Conservation (phyloP, 352 stramenopile genomes). For the Phytophthora fragariae region DNA sequence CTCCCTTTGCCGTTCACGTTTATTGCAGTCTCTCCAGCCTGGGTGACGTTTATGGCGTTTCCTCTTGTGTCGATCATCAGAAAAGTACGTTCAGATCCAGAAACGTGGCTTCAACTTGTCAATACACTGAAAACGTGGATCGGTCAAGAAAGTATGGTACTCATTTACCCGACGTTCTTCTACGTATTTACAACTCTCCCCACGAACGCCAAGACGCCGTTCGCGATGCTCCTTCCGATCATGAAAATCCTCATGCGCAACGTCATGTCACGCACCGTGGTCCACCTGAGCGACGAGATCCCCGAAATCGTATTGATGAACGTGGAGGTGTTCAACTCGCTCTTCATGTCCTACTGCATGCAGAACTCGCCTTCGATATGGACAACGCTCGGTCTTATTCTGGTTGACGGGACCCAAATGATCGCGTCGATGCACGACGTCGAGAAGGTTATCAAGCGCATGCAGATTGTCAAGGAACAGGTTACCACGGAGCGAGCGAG, state of each 20-base stretch:
- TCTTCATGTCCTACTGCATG: conserved; percentile 49
- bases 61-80: conserved; percentile 10
- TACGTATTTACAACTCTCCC: conserved; percentile 32
- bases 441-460: conserved; percentile 1
- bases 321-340: conserved; percentile 48
- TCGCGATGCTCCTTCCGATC: conserved; percentile 37
- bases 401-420: conserved; percentile 28
- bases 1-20: conserved; percentile 44
- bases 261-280: conserved; percentile 20
- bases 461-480: conserved; percentile 13
- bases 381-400: conserved; percentile 33
- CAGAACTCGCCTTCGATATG: conserved; percentile 41
- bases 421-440: conserved; percentile 19
- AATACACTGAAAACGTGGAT: conserved; percentile 17
- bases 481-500: background rate
- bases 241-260: conserved; percentile 40
- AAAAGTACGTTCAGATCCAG: conserved; percentile 16
- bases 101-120: background rate
- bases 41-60: conserved; percentile 8
- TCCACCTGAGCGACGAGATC: conserved; percentile 29
- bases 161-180: conserved; percentile 42
- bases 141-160: conserved; percentile 24
- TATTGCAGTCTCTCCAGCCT: conserved; percentile 12
- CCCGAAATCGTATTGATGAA: conserved; percentile 46
- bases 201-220: conserved; percentile 3